phyloP scores from a whole-genome alignment of 768 basidiomycete species.

The Mycena capillaripes region DNA sequence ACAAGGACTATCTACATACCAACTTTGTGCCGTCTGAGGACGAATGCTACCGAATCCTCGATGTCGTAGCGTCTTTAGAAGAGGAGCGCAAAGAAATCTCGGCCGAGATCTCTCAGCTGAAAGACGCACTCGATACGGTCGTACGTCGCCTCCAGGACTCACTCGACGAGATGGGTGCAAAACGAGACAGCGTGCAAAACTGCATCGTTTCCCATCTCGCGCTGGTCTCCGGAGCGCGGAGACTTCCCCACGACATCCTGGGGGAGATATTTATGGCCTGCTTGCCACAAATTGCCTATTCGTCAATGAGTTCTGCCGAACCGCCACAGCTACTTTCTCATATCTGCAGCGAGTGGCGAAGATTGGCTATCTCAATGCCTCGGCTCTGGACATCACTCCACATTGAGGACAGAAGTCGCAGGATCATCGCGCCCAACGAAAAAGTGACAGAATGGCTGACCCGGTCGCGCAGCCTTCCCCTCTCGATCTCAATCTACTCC shows the following conservation, averaged over 20 bases:
- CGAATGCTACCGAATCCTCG: not conserved
- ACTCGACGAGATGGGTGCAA: not conserved
- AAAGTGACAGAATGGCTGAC: not conserved
- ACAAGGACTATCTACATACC: not conserved
- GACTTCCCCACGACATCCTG: conserved; percentile 15
- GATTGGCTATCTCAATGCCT: not conserved
- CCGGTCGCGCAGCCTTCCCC: not conserved
- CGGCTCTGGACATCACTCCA: conserved; percentile 5
- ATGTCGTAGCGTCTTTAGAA: not conserved
- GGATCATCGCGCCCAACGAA: not conserved
- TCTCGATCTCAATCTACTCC: not conserved
- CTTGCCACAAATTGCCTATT: not conserved
- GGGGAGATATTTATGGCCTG: conserved; percentile 8
- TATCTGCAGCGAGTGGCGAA: conserved; percentile 7
- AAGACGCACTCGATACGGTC: too few species aligned
- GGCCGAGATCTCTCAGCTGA: not conserved
- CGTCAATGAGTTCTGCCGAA: not conserved
- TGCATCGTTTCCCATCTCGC: conserved; percentile 11
- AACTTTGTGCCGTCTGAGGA: conserved; percentile 1
- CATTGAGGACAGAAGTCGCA: not conserved
- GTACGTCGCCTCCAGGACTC: not conserved
- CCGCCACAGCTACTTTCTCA: not conserved
- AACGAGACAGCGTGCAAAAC: not conserved
- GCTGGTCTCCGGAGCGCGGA: not conserved
- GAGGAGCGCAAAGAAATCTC: not conserved